Evolutionary conservation across 2,329 filamentous ascomycete genomes (phyloP).

Genomic region (Apiospora sp.): DNA sequence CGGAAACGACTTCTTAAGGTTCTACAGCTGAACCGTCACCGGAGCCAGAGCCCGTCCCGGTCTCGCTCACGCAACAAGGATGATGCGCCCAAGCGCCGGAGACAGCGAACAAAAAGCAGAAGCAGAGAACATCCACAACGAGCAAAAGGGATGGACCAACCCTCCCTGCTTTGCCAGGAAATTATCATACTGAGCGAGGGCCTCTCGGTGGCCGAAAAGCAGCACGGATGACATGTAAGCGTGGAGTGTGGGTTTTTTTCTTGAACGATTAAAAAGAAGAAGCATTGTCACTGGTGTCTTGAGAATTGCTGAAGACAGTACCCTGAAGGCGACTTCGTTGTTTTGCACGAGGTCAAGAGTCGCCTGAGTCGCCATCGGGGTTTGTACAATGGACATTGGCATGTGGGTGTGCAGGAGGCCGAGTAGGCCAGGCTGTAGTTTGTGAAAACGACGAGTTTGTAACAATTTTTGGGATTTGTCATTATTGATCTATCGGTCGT

Average conservation of each 20-base stretch:
- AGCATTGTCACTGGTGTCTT: neutral
- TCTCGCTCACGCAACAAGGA: slow-evolving; percentile 41
- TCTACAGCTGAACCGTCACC: slow-evolving; percentile 49
- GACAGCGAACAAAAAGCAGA: slow-evolving; percentile 49
- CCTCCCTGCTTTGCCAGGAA: slow-evolving; percentile 37
- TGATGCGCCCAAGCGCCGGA: slow-evolving; percentile 40
- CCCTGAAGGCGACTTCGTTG: neutral
- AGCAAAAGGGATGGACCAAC: slow-evolving; percentile 30
- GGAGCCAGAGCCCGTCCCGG: slow-evolving; percentile 53
- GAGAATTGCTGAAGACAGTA: neutral
- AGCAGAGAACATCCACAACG: slow-evolving; percentile 39
- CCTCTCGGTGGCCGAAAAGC: slow-evolving; percentile 28
- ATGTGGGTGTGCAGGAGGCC: neutral
- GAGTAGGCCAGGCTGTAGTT: neutral
- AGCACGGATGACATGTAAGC: slow-evolving; percentile 28
- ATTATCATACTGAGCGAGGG: slow-evolving; percentile 34
- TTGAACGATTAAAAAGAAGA: neutral
- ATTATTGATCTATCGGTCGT: neutral
- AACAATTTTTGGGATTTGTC: neutral
- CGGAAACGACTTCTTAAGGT: slow-evolving; percentile 51
- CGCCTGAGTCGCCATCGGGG: neutral
- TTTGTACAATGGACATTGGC: neutral
- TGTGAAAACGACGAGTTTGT: neutral
- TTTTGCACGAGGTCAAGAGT: neutral
- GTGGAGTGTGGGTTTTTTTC: neutral